Conservation (phyloP, 2,329 filamentous ascomycete species). For the Cytospora leucostoma region DNA sequence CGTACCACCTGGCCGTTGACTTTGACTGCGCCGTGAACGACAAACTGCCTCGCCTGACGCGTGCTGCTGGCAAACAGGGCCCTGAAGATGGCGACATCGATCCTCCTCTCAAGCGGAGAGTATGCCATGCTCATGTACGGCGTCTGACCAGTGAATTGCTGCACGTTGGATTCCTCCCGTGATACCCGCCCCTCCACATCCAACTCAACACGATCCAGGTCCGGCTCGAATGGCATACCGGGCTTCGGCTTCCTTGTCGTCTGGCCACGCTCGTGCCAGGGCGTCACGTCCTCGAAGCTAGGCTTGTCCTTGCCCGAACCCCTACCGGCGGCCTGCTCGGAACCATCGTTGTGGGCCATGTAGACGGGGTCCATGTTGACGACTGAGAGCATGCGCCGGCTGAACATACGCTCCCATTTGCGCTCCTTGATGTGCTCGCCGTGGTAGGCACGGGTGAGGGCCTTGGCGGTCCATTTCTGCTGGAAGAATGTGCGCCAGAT, state of each 20-base stretch:
- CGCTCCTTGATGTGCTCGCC: constrained; percentile 92
- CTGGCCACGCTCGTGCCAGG: constrained; percentile 30
- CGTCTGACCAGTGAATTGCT: constrained; percentile 50
- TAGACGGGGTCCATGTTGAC: constrained; percentile 82
- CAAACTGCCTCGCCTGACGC: constrained; percentile 90
- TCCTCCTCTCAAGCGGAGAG: constrained; percentile 82
- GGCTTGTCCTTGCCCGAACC: constrained; percentile 66
- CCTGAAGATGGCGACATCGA: constrained; percentile 94
- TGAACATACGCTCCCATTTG: constrained; percentile 94
- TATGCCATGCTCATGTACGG: constrained; percentile 98
- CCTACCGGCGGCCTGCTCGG: constrained; percentile 78
- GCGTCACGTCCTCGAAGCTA: constrained; percentile 22
- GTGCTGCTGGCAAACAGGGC: constrained; percentile 92
- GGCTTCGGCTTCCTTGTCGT: constrained; percentile 27
- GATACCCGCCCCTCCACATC: constrained; percentile 22
- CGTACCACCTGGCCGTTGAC: constrained; percentile 94
- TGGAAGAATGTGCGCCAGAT: constrained; percentile 79
- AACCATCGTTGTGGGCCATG: constrained; percentile 79
- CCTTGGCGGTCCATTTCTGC: constrained; percentile 96
- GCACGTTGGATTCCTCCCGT: constrained; percentile 30
- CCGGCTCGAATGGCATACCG: constrained; percentile 7
- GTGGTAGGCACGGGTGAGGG: constrained; percentile 81
- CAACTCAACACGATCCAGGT: constrained; percentile 1
- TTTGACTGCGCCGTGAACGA: constrained; percentile 87
- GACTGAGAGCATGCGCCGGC: constrained; percentile 75